Evolutionary conservation across 2,329 filamentous ascomycete species (phyloP), one percentile per base, ranked within the genome.

Genomic region (Cadophora gregata): DNA sequence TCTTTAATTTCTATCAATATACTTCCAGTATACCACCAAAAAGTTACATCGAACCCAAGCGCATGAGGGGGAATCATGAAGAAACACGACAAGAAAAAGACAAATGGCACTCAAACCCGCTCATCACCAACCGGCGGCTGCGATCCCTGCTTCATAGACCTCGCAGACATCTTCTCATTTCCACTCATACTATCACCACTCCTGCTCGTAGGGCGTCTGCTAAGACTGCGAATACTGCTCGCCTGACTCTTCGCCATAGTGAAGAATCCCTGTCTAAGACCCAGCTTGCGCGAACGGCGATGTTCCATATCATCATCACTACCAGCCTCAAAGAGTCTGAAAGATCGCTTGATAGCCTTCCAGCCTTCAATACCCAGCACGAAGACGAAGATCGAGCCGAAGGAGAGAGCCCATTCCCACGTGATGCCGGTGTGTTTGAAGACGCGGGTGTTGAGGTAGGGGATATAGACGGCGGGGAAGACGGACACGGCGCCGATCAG

Each of bases 361-460:
- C 87, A 90, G 2, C 76, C 68, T 75, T 90, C 88, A 3, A 88
- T 81, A 1, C 87, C 86, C 0, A 81, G 71, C 72, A 90, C 86
- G 78, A 90, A 90, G 8, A 90, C 70, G 0, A 84, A 74, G 0
- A 85, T 80, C 31, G 82, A 82, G 31, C 88, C 79, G 67, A 89
- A 83, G 1, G 88, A 84, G 56, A 90, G 82, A 0, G 80, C 86
- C 88, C 86, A 90, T 75, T 90, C 87, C 88, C 88, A 90, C 8
- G 80, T 81, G 64, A 90, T 89, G 1, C 84, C 84, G 7, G 79
- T 82, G 71, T 89, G 87, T 72, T 86, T 85, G 79, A 89, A 89
- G 1, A 89, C 87, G 1, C 80, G 79, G n/a, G 82, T 82, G 72
- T 88, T 90, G 71, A 90, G 81, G 36, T 85, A 85, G 0, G 88